A percentile compares a stretch with the other conserved stretches of the same genome.
Evolutionary conservation across 495 filamentous ascomycete genomes (phyloP).

Genomic region (Penicillium tannophilum): DNA sequence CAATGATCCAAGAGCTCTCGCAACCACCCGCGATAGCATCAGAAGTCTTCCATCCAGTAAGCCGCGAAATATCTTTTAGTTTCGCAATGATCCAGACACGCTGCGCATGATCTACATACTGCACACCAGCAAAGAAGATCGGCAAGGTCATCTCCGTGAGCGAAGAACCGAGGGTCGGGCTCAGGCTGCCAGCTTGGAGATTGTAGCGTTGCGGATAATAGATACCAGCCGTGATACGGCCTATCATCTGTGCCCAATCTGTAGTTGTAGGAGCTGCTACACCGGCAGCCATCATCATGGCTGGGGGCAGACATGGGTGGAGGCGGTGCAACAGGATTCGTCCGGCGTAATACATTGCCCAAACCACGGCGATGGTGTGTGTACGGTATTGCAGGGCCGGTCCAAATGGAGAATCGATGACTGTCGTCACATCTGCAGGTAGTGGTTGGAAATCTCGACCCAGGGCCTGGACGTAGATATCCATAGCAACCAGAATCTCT

Average conservation of each 20-base stretch:
- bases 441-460: constrained; percentile 78
- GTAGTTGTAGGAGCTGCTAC: constrained; percentile 71
- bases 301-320: constrained; percentile 87
- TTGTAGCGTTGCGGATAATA: constrained; percentile 63
- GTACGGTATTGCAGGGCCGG: constrained; percentile 80
- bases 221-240: constrained; percentile 79
- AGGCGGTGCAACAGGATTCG: constrained; percentile 75
- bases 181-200: constrained; percentile 59
- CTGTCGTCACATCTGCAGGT: constrained; percentile 65
- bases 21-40: constrained; percentile 79
- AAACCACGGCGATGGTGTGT: constrained; percentile 81
- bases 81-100: constrained; percentile 74
- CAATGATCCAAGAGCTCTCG: constrained; percentile 77
- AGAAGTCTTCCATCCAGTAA: constrained; percentile 87
- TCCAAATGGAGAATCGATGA: constrained; percentile 77
- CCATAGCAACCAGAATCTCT: constrained; percentile 69
- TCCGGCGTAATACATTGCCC: constrained; percentile 80
- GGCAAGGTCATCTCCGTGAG: constrained; percentile 78
- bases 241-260: constrained; percentile 70
- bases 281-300: constrained; percentile 82
- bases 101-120: constrained; percentile 73
- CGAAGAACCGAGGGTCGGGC: constrained; percentile 77
- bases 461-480: constrained; percentile 62
- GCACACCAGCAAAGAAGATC: constrained; percentile 82
- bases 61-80: constrained; percentile 70